Evolutionary conservation across 2,329 filamentous ascomycete species (phyloP).

Genomic region (Fonsecaea monophora): DNA sequence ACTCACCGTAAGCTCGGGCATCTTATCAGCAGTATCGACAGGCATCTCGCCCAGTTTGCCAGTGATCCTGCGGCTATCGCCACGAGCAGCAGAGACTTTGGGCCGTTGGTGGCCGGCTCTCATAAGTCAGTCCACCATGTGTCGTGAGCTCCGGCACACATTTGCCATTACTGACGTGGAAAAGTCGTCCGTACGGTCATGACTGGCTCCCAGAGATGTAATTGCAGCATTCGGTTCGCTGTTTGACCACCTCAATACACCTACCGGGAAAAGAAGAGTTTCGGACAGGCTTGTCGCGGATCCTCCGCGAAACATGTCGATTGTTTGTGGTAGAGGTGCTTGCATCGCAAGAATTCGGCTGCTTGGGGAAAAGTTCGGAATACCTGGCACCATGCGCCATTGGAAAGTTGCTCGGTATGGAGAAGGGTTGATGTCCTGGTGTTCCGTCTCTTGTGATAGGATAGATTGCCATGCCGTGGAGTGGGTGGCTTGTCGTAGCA

Average conservation of each 20-base stretch:
- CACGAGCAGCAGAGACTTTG: background rate
- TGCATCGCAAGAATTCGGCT: background rate
- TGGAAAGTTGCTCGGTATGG: background rate
- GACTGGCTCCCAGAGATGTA: background rate
- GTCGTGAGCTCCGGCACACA: background rate
- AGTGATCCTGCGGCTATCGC: background rate
- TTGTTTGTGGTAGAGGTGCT: background rate
- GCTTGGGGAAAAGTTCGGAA: background rate
- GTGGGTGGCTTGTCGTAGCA: no score
- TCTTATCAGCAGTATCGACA: background rate
- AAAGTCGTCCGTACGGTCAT: constrained; percentile 4
- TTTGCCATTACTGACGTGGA: background rate
- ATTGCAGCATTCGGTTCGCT: background rate
- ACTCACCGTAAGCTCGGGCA: background rate
- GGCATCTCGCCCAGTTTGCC: background rate
- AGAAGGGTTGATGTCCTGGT: background rate
- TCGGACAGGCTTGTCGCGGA: background rate
- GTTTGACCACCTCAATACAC: background rate
- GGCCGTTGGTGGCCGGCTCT: background rate
- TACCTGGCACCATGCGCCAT: background rate
- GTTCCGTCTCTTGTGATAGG: background rate
- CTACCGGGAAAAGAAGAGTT: background rate
- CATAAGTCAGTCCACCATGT: no score
- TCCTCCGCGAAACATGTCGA: background rate
- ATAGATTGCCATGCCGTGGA: no score